phyloP scores from a whole-genome alignment of 805 yeast genomes.

The Pichia nanzhaoensis region DNA sequence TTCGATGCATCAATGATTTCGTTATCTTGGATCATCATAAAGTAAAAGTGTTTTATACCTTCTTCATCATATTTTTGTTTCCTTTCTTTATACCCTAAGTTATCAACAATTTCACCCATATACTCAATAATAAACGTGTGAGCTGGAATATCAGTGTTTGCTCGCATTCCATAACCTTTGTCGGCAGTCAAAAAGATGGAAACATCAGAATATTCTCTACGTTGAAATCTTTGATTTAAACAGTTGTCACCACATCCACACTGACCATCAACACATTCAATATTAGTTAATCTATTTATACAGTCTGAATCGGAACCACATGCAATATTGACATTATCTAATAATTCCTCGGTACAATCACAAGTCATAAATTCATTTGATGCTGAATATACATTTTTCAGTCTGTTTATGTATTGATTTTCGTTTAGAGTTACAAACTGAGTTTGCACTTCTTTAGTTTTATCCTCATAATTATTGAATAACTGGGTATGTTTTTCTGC shows the following conservation, averaged over 20 bases:
- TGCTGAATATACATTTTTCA: conserved; percentile 54
- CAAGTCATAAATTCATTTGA: conserved; percentile 85
- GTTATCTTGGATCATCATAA: conserved; percentile 91
- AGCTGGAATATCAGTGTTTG: conserved; percentile 48
- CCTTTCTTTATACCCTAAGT: conserved; percentile 62
- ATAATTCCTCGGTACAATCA: conserved; percentile 62
- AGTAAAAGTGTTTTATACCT: conserved; percentile 76
- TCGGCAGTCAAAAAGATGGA: conserved; percentile 74
- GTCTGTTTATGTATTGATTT: conserved; percentile 57
- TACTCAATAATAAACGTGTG: conserved; percentile 84
- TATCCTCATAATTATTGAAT: conserved; percentile 41
- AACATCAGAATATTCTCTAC: conserved; percentile 62
- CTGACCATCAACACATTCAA: conserved; percentile 74
- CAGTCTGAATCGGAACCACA: conserved; percentile 86
- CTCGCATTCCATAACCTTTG: conserved; percentile 89
- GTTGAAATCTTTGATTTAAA: conserved; percentile 84
- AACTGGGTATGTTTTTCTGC: conserved; percentile 16
- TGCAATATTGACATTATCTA: conserved; percentile 43
- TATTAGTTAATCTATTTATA: conserved; percentile 85
- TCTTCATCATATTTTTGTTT: conserved; percentile 66
- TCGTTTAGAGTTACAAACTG: conserved; percentile 51
- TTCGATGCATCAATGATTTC: conserved; percentile 93
- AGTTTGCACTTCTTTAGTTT: conserved; percentile 60
- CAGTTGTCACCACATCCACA: conserved; percentile 75
- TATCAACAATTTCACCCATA: conserved; percentile 89